Evolutionary conservation across 371 early-diverging fungal genomes (phyloP), one percentile per base, ranked within the genome.

Genomic region (Dinochytrium kinnereticum): DNA sequence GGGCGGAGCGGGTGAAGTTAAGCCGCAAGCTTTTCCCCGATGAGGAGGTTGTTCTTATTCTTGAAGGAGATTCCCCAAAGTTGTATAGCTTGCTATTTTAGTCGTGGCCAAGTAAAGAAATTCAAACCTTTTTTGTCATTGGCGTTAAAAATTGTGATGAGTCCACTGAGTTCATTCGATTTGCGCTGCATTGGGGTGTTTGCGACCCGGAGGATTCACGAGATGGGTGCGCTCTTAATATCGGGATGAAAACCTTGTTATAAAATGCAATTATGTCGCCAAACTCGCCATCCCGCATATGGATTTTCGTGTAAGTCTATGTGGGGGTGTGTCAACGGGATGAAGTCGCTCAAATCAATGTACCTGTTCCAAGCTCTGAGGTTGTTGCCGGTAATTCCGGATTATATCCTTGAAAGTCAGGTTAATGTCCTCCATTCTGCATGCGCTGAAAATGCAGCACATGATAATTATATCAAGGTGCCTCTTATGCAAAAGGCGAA

Each of bases 71-170:
- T 37, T 61, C 61, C 19, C 24, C 15, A 34, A 61, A 61, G 24
- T 61, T 61, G 61, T 61, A 61, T 36, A 61, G 61, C 61, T 61
- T 17, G 13, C 36, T 34, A n/a, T 53, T 13, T 53, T 53, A 53
- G 5, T 24, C 5, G n/a, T 53, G 26, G 5, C 55, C 21, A 13
- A 53, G 5, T 53, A 26, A 13, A n/a, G n/a, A 13, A 26, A 15
- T 21, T 15, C 26, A n/a, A 5, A 53, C 61, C 61, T 61, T 61
- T 61, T 61, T 61, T 10, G 34, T 61, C 13, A 61, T 61, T 61
- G 61, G 61, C 37, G 61, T 61, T 36, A 61, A 5, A 5, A 34
- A 24, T 13, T 13, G 36, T 37, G 61, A 15, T 28, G 7, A 7
- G 13, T 31, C 36, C 30, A 13, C 24, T 3, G 15, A 33, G 36